Evolutionary conservation across 768 basidiomycete genomes (phyloP), one percentile per base, ranked within the genome.

Genomic region (Lactifluus pinguis): DNA sequence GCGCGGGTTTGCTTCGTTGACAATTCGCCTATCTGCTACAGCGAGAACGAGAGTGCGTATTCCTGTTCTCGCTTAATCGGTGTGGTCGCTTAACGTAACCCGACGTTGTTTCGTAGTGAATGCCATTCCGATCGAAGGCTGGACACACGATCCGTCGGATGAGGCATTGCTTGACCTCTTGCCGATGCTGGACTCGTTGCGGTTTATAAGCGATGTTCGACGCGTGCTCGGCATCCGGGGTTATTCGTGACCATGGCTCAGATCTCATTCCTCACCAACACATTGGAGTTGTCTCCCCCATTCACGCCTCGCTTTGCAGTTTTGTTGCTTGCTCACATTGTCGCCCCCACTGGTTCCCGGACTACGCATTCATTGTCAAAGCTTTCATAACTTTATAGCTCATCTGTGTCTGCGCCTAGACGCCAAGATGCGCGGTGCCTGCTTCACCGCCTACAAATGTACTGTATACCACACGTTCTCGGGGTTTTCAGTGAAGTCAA

Each of bases 51-150:
- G 83, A 90, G 95, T 95, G 56, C 68, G 82, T 72, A 34, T 58
- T 29, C 9, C 17, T 32, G 32, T 49, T 25, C 55, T 32, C 48
- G n/a, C 13, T 44, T 65, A 5, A 14, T 11, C 19, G 36, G n/a
- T 17, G 55, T 29, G 10, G 44, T 13, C 48, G 13, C 49, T 66
- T 29, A 59, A 39, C 5, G 32, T 47, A 21, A 52, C 19, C 44
- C 53, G 25, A 50, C 48, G 11, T 32, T 41, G 32, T 45, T n/a
- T 32, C 55, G 49, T 21, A 98, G 97, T 92, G 55, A 99, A 99
- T 72, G 97, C 94, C 55, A 93, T 99, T 69, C 97, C 97, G 38
- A 92, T 99, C 74, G 95, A 98, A 79, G 97, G 97, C 52, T 98
- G 97, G 97, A 98, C 94, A 25, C 87, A 94, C 62, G 97, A 99